A percentile compares a stretch with the other conserved stretches of the same genome.
These are phyloP conservation scores for Macrolepiota dolichaula DNA, from an alignment of 768 basidiomycete species.

Conservation along the genomic window DNA sequence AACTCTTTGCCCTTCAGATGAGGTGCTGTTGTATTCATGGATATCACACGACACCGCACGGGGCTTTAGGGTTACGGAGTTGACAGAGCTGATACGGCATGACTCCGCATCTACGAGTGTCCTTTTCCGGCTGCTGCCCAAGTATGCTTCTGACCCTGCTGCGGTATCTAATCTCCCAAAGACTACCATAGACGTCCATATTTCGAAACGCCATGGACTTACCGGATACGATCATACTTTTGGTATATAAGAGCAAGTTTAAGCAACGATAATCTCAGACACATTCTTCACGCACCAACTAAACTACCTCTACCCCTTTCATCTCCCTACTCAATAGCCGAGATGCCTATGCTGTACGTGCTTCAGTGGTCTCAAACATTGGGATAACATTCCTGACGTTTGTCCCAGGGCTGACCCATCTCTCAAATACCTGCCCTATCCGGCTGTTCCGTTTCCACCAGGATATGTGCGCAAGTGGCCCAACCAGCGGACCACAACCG, in stretches of 20 bases:
- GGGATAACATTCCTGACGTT: slow-evolving; percentile 5
- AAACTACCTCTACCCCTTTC: background rate
- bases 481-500: slow-evolving; percentile 68
- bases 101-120: slow-evolving; percentile 5
- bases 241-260: background rate
- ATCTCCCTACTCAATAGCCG: slow-evolving; percentile 17
- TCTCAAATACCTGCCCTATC: slow-evolving; percentile 85
- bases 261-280: background rate
- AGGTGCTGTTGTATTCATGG: background rate
- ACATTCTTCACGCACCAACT: background rate
- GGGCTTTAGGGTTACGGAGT: background rate
- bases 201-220: background rate
- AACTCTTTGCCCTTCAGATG: background rate
- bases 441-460: slow-evolving; percentile 51
- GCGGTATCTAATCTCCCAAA: slow-evolving; percentile 3
- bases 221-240: background rate
- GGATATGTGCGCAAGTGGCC: slow-evolving; percentile 76
- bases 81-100: background rate
- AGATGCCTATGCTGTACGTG: slow-evolving; percentile 70
- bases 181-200: background rate
- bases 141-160: slow-evolving; percentile 1
- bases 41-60: slow-evolving; percentile 2
- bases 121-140: background rate
- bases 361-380: background rate
- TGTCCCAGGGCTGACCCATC: slow-evolving; percentile 71